phyloP scores from a whole-genome alignment of 257 asterid genomes.

The Capsicum rhomboideum region DNA sequence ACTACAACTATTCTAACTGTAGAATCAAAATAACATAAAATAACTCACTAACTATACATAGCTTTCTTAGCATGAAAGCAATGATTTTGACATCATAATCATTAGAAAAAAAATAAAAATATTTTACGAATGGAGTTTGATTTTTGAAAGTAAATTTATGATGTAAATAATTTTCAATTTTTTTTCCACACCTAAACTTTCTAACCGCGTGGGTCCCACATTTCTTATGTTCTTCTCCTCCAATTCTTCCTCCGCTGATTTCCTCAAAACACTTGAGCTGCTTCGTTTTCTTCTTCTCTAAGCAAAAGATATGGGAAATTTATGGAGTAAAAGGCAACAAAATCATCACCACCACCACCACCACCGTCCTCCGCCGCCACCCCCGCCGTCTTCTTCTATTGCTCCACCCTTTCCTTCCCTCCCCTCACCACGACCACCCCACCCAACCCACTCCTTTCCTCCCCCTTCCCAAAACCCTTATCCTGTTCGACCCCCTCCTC shows the following conservation, averaged over 20 bases:
- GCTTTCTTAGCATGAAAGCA: not conserved
- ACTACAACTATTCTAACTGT: not conserved
- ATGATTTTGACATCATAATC: not conserved
- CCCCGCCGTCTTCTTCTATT: conserved; percentile 1
- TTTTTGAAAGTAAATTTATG: no score
- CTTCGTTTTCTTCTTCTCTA: not conserved
- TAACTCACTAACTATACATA: not conserved
- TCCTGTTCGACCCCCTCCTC: conserved; percentile 16
- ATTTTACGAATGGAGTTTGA: no score
- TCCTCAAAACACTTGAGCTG: not conserved
- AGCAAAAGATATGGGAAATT: conserved; percentile 32
- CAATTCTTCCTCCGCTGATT: not conserved
- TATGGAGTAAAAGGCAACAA: conserved; percentile 52
- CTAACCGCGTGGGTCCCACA: not conserved
- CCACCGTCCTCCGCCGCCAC: not conserved
- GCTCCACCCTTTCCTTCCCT: not conserved
- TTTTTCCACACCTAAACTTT: no score
- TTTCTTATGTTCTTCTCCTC: not conserved
- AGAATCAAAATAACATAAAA: not conserved
- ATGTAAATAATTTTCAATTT: no score
- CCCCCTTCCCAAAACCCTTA: conserved; percentile 20
- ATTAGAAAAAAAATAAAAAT: no score
- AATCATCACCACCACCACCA: conserved; percentile 25
- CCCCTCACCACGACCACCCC: conserved; percentile 14
- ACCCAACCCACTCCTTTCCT: conserved; percentile 29